These are phyloP conservation scores for Arthroderma sp. DNA, from an alignment of 2,329 filamentous ascomycete species.

Conservation along the genomic window DNA sequence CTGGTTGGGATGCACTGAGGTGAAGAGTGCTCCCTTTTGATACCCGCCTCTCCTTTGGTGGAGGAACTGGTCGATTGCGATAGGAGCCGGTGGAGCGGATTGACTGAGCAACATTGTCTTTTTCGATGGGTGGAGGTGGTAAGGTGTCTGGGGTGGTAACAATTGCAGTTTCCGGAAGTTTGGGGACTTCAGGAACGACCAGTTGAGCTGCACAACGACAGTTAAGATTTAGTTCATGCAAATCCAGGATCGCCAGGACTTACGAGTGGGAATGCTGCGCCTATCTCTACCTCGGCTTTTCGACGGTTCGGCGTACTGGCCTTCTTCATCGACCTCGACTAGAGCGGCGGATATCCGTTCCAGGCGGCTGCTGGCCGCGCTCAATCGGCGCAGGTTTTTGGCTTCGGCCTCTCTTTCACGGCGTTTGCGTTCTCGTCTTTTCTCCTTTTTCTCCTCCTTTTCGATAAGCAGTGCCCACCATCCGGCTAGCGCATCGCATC, in stretches of 20 bases:
- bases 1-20: constrained; percentile 58
- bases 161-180: constrained; percentile 50
- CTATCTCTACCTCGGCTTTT: constrained; percentile 66
- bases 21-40: constrained; percentile 77
- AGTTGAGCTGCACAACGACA: constrained; percentile 35
- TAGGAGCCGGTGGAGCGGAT: constrained; percentile 65
- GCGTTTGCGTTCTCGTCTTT: constrained; percentile 64
- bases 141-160: constrained; percentile 20
- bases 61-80: constrained; percentile 61
- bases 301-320: constrained; percentile 43
- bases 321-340: constrained; percentile 67
- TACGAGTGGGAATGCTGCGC: constrained; percentile 47
- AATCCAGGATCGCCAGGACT: constrained; percentile 22
- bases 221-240: neutral
- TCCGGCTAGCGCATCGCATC: constrained; percentile 78
- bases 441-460: constrained; percentile 83
- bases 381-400: constrained; percentile 66
- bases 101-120: constrained; percentile 57
- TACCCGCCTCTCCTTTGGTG: constrained; percentile 72
- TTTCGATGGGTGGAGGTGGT: constrained; percentile 59
- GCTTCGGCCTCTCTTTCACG: constrained; percentile 73
- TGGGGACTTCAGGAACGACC: constrained; percentile 59
- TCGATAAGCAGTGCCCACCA: constrained; percentile 95
- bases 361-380: constrained; percentile 75
- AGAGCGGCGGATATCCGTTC: constrained; percentile 67